Conservation (phyloP, 1,284 basidiomycete genomes). For the Mycena citricolor region DNA sequence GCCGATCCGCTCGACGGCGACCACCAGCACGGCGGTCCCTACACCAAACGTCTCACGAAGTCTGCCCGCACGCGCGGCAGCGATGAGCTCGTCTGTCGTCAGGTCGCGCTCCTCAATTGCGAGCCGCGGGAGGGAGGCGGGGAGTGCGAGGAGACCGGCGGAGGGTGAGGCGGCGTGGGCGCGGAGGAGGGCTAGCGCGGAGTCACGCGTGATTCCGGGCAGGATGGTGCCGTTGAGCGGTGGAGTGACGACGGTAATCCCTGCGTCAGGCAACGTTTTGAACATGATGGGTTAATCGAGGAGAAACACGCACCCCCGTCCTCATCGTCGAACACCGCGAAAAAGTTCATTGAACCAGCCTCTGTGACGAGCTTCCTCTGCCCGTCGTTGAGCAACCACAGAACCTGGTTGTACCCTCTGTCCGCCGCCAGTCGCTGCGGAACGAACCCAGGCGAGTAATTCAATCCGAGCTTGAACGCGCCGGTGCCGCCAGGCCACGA, state of each 20-base stretch:
- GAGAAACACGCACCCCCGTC: slow-evolving; percentile 41
- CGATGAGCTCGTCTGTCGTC: slow-evolving; percentile 60
- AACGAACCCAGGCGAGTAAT: slow-evolving; percentile 70
- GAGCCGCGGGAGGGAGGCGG: slow-evolving; percentile 40
- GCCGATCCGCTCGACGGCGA: slow-evolving; percentile 57
- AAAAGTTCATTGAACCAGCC: slow-evolving; percentile 74
- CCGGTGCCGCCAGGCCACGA: slow-evolving; percentile 85
- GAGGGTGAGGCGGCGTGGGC: slow-evolving; percentile 38
- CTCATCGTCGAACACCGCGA: slow-evolving; percentile 50
- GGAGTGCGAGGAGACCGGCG: slow-evolving; percentile 41
- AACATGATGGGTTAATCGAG: too few relatives aligned
- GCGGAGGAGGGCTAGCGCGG: slow-evolving; percentile 60
- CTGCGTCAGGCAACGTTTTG: too few relatives aligned
- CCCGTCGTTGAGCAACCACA: slow-evolving; percentile 41
- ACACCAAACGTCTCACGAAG: slow-evolving; percentile 72
- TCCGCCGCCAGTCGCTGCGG: slow-evolving; percentile 63
- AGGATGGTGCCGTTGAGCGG: slow-evolving; percentile 75
- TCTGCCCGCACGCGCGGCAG: slow-evolving; percentile 46
- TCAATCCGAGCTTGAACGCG: slow-evolving; percentile 63
- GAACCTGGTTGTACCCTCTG: slow-evolving; percentile 63
- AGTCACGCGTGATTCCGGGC: slow-evolving; percentile 75
- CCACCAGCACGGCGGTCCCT: slow-evolving; percentile 70
- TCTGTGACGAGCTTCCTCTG: slow-evolving; percentile 40
- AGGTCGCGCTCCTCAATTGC: slow-evolving; percentile 59
- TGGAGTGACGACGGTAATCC: slow-evolving; percentile 69